Conservation (phyloP, 257 asterid genomes). For the Fraxinus anomala region DNA sequence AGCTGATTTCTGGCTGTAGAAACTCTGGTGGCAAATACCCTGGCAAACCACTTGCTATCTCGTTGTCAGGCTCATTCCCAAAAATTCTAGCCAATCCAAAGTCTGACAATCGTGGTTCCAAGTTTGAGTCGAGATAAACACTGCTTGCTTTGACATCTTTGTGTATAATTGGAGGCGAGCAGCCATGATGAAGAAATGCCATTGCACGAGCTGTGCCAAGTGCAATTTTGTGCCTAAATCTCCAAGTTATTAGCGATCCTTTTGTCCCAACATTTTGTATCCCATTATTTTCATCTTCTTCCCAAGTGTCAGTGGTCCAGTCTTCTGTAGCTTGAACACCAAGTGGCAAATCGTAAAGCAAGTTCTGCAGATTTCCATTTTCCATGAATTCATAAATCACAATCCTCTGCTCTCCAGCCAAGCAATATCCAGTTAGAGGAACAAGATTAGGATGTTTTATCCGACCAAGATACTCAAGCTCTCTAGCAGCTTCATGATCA, state of each 20-base stretch:
- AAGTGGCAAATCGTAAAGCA: constrained; percentile 76
- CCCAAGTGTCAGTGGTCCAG: constrained; percentile 81
- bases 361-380: constrained; percentile 76
- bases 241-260: constrained; percentile 64
- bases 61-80: constrained; percentile 62
- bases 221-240: constrained; percentile 69
- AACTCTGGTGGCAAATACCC: constrained; percentile 82
- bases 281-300: constrained; percentile 55
- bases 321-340: constrained; percentile 69
- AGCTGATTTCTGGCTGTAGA: constrained; percentile 48
- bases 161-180: constrained; percentile 82
- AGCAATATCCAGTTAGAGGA: constrained; percentile 75
- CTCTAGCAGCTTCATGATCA: constrained; percentile 79
- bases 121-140: constrained; percentile 67
- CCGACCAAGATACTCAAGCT: constrained; percentile 78
- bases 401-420: constrained; percentile 89
- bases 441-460: constrained; percentile 86
- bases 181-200: constrained; percentile 88
- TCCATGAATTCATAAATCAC: constrained; percentile 90
- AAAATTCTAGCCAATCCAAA: constrained; percentile 75
- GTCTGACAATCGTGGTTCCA: constrained; percentile 77
- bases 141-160: constrained; percentile 84
- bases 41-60: constrained; percentile 56
- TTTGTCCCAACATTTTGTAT: constrained; percentile 63
- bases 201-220: constrained; percentile 87